Conservation (phyloP, 2,329 filamentous ascomycete species). For the Sporothrix pallida region DNA sequence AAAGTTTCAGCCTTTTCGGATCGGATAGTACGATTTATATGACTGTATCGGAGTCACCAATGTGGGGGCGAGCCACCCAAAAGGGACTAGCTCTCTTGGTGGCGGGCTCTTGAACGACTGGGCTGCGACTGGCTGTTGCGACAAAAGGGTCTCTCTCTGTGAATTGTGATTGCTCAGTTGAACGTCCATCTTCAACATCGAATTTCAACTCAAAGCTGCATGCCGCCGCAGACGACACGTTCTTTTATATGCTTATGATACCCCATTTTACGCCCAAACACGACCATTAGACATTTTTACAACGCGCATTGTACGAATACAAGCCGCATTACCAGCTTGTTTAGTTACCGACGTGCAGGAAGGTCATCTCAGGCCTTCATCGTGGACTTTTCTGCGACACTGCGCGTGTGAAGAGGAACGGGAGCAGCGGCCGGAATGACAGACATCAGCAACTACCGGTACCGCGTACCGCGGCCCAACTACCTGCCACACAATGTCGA, state of each 20-base stretch:
- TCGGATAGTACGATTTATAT: constrained; percentile 24
- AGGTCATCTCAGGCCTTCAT: neutral
- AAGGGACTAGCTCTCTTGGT: neutral
- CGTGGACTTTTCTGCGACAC: neutral
- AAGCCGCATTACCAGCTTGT: neutral
- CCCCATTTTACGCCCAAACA: neutral
- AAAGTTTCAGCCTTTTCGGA: constrained; percentile 38
- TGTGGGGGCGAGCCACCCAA: neutral
- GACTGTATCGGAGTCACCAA: neutral
- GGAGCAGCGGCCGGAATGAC: constrained; percentile 39
- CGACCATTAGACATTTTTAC: neutral
- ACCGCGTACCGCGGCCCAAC: constrained; percentile 63
- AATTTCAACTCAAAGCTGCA: neutral
- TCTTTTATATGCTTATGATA: neutral
- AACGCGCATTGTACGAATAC: neutral
- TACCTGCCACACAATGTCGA: constrained; percentile 63
- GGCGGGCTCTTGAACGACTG: constrained; percentile 5
- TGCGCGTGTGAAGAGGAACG: neutral
- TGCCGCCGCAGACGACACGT: constrained; percentile 20
- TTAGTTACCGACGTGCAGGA: neutral
- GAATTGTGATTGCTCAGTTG: constrained; percentile 25
- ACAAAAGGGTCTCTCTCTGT: constrained; percentile 23
- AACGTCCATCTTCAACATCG: constrained; percentile 2
- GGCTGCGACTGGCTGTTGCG: constrained; percentile 13
- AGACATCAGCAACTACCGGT: constrained; percentile 57